Evolutionary conservation across 371 early-diverging fungal species (phyloP).

Genomic region (Mortierella sp.): DNA sequence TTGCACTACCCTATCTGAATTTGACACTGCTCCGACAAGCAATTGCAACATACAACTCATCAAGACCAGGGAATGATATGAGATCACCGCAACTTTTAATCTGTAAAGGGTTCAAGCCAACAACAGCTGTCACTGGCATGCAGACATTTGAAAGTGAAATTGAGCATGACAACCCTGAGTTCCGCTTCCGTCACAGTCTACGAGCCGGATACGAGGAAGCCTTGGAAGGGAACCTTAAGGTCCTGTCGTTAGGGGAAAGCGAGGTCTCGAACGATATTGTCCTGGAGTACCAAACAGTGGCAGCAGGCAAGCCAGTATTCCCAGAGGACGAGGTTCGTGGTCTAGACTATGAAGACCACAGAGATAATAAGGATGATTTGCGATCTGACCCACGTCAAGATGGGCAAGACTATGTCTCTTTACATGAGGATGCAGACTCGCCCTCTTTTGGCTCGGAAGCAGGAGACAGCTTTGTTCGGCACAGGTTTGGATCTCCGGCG

Average conservation of each 20-base stretch:
- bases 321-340: background rate
- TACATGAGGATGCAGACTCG: background rate
- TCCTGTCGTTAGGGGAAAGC: background rate
- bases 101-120: constrained; percentile 18
- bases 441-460: constrained; percentile 14
- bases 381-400: background rate
- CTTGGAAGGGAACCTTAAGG: constrained; percentile 1
- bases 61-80: constrained; percentile 7
- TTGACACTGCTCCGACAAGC: constrained; percentile 41
- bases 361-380: background rate
- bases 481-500: constrained; percentile 12
- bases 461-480: background rate
- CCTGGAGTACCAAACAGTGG: constrained; percentile 8
- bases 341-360: background rate
- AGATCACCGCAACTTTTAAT: constrained; percentile 4
- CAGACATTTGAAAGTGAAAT: constrained; percentile 10
- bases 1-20: constrained; percentile 33
- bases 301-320: constrained; percentile 5
- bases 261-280: background rate
- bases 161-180: background rate
- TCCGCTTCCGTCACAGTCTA: background rate
- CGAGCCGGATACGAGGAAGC: background rate
- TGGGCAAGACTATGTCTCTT: background rate
- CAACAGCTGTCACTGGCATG: background rate
- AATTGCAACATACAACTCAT: constrained; percentile 44